These are phyloP conservation scores for Epicoccum sorghinum DNA, from an alignment of 2,329 filamentous ascomycete species.

Conservation along the genomic window DNA sequence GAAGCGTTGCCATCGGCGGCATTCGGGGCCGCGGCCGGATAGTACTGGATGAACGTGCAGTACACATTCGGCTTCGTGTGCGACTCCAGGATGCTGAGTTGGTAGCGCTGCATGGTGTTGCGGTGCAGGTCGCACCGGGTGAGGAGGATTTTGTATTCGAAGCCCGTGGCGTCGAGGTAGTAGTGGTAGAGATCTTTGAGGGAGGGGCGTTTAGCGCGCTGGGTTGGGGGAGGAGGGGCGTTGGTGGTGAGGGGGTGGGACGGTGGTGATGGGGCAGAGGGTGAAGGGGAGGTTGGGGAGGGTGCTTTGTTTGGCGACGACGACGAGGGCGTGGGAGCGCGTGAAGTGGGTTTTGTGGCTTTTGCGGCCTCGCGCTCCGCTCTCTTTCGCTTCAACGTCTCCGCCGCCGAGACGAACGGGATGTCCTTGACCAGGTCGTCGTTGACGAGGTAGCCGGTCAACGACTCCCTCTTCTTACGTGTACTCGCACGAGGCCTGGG, in stretches of 20 bases:
- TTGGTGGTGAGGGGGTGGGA: conserved; percentile 9
- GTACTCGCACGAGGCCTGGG: conserved; percentile 9
- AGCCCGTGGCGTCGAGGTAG: conserved; percentile 67
- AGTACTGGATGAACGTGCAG: conserved; percentile 36
- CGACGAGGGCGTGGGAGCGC: too few species aligned
- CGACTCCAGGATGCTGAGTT: conserved; percentile 41
- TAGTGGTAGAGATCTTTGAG: conserved; percentile 61
- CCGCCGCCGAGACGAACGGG: conserved; percentile 26
- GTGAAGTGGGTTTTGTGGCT: conserved; percentile 5
- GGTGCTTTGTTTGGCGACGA: not conserved
- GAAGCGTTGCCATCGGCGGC: too few species aligned
- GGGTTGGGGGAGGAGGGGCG: not conserved
- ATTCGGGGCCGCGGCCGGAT: conserved; percentile 15
- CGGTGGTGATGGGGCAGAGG: not conserved
- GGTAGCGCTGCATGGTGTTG: conserved; percentile 62
- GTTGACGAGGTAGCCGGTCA: conserved; percentile 33
- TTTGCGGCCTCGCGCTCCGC: conserved; percentile 25
- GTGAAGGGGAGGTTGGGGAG: not conserved
- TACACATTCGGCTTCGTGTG: conserved; percentile 41
- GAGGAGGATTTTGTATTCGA: conserved; percentile 68
- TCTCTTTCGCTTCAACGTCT: conserved; percentile 30
- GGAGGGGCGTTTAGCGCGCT: conserved; percentile 35
- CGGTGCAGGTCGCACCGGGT: conserved; percentile 57
- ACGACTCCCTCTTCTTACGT: conserved; percentile 20
- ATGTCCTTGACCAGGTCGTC: not conserved